Evolutionary conservation across 495 filamentous ascomycete genomes (phyloP).

Genomic region (Aspergillus nanangensis): DNA sequence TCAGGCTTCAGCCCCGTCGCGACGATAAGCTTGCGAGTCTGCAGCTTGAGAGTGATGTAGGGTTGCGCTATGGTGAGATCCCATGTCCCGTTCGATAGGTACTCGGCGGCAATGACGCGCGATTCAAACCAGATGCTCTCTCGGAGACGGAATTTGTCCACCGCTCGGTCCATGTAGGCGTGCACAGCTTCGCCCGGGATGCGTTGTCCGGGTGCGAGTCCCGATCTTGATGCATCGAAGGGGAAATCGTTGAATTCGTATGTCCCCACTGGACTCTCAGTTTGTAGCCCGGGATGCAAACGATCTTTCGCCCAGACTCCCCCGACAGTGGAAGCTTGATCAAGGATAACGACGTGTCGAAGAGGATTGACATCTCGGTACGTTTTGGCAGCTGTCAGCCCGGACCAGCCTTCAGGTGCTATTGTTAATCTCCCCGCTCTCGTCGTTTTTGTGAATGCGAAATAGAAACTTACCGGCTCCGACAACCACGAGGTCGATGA

Average conservation of each 20-base stretch:
- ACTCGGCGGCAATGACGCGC: not conserved
- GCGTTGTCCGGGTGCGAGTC: slow-evolving; percentile 49
- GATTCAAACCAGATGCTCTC: not conserved
- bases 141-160: slow-evolving; percentile 1
- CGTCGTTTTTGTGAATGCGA: not conserved
- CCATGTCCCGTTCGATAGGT: not conserved
- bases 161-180: slow-evolving; percentile 51
- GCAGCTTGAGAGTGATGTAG: not conserved
- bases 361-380: slow-evolving; percentile 4
- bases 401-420: slow-evolving; percentile 3
- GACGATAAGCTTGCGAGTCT: not conserved
- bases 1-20: not conserved
- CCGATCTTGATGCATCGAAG: slow-evolving; percentile 44
- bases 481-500: slow-evolving; percentile 1
- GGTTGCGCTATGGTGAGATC: not conserved
- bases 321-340: slow-evolving; percentile 34
- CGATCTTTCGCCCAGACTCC: slow-evolving; percentile 56
- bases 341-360: slow-evolving; percentile 7
- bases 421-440: not conserved
- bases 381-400: slow-evolving; percentile 3
- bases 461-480: not conserved
- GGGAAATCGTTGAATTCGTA: slow-evolving; percentile 58
- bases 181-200: slow-evolving; percentile 55
- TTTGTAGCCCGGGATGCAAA: slow-evolving; percentile 53
- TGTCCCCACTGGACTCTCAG: slow-evolving; percentile 44